Percentiles rank a stretch among this genome's conserved stretches.
Evolutionary conservation across 1,284 basidiomycete species (phyloP).

Genomic region (Neonothopanus nambi): DNA sequence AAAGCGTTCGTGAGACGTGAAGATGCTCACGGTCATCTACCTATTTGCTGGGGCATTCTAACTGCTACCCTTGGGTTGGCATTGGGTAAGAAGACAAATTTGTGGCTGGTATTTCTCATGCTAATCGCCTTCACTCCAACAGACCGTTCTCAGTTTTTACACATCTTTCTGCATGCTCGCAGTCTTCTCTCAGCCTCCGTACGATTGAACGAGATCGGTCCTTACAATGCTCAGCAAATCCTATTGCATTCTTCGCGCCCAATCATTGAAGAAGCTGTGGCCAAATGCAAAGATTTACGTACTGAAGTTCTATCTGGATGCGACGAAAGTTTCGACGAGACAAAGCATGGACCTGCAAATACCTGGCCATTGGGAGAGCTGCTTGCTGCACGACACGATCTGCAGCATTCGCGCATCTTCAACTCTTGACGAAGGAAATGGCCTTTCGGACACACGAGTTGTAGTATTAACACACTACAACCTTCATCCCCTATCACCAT

Average conservation of each 20-base stretch:
- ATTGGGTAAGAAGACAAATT: conserved; percentile 51
- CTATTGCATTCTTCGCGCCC: conserved; percentile 72
- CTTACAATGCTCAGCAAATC: conserved; percentile 90
- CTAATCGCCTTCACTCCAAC: neutral
- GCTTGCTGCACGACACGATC: conserved; percentile 85
- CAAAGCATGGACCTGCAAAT: conserved; percentile 66
- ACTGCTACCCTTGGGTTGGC: conserved; percentile 76
- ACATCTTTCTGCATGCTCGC: conserved; percentile 92
- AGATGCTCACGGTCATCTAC: conserved; percentile 78
- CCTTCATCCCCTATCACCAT: too few relatives aligned
- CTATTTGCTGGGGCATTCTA: conserved; percentile 88
- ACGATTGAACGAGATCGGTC: conserved; percentile 89
- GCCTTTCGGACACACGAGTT: too few relatives aligned
- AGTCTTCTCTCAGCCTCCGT: conserved; percentile 89
- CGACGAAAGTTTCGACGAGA: conserved; percentile 35
- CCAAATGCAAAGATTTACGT: conserved; percentile 44
- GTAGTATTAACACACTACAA: too few relatives aligned
- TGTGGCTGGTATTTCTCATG: neutral
- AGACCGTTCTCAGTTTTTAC: conserved; percentile 81
- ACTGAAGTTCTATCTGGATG: conserved; percentile 36
- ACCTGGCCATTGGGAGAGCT: conserved; percentile 99
- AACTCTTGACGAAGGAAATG: conserved; percentile 43
- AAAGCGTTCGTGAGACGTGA: conserved; percentile 69
- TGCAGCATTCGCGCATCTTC: conserved; percentile 95
- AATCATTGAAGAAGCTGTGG: conserved; percentile 59